Conservation (phyloP, 345 rosid genomes). For the Mangifera indica region DNA sequence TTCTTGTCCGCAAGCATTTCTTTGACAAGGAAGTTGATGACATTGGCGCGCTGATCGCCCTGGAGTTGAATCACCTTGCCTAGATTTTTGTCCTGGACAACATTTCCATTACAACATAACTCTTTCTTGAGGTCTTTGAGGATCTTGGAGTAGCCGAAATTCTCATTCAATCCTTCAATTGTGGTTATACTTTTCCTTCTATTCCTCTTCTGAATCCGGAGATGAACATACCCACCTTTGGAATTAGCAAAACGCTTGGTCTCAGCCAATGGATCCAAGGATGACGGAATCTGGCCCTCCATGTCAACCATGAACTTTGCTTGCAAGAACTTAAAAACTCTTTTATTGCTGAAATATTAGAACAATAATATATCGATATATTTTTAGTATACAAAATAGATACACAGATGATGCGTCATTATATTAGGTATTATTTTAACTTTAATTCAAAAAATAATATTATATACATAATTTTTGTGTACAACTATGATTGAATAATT, state of each 20-base stretch:
- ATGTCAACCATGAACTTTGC: constrained; percentile 74
- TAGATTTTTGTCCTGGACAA: constrained; percentile 75
- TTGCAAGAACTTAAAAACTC: constrained; percentile 18
- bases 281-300: constrained; percentile 56
- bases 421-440: no score
- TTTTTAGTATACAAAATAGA: no score
- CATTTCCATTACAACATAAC: constrained; percentile 87
- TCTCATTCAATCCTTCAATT: constrained; percentile 68
- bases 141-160: constrained; percentile 65
- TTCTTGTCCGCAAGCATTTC: constrained; percentile 68
- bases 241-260: constrained; percentile 50
- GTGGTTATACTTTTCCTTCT: constrained; percentile 81
- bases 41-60: constrained; percentile 90
- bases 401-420: no score
- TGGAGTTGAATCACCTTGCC: constrained; percentile 97
- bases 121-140: constrained; percentile 80
- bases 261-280: constrained; percentile 73
- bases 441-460: no score
- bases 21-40: constrained; percentile 60
- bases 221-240: constrained; percentile 65
- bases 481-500: no score
- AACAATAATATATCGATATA: no score
- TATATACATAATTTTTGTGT: no score
- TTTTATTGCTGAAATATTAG: neutral
- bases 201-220: constrained; percentile 78